These are phyloP conservation scores for Daphne laureola DNA, from an alignment of 441 rosid species.

Conservation along the genomic window DNA sequence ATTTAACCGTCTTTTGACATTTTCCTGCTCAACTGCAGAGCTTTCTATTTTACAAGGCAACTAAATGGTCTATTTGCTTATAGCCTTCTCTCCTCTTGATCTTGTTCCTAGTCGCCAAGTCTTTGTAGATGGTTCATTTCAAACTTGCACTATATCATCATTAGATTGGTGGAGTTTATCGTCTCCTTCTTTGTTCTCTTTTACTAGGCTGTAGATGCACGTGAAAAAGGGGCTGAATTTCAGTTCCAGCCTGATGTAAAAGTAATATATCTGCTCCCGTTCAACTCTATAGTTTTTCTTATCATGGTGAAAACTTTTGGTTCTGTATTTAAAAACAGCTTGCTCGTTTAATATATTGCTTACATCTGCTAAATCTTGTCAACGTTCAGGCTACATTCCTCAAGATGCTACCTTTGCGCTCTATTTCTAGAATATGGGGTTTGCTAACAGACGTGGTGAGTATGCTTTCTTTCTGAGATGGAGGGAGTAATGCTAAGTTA, in stretches of 20 bases:
- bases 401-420: conserved; percentile 64
- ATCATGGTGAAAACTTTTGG: background rate
- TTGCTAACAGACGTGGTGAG: conserved; percentile 60
- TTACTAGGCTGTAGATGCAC: conserved; percentile 68
- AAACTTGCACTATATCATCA: background rate
- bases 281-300: conserved; percentile 1
- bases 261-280: conserved; percentile 26
- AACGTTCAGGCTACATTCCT: conserved; percentile 65
- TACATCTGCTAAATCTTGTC: conserved; percentile 12
- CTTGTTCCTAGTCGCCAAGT: too few species aligned
- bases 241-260: conserved; percentile 81
- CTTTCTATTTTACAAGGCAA: too few species aligned
- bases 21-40: too few species aligned
- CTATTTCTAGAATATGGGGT: conserved; percentile 90
- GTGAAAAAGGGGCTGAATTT: conserved; percentile 65
- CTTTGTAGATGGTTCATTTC: background rate
- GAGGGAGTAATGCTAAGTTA: too few species aligned
- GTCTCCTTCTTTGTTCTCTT: conserved; percentile 11
- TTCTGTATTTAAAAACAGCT: conserved; percentile 1
- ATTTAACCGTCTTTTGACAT: too few species aligned
- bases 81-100: too few species aligned
- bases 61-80: too few species aligned
- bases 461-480: conserved; percentile 7
- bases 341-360: conserved; percentile 8
- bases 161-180: conserved; percentile 1